Base-by-base conservation (phyloP, 495 filamentous ascomycete genomes). In the Entonaema liquescens region DNA sequence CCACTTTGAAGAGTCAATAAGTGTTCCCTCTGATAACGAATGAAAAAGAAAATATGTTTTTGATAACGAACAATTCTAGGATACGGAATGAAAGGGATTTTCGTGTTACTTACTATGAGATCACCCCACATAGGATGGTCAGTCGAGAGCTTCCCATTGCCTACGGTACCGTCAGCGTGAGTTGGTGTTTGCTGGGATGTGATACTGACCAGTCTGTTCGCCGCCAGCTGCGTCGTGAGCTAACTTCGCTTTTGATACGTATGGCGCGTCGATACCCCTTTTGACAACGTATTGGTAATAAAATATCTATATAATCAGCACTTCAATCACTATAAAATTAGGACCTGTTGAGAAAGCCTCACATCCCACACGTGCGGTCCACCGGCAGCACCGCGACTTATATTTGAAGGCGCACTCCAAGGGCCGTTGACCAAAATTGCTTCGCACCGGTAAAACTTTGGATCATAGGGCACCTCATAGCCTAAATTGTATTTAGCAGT, bases 381-480 rank as follows among this genome's bases (percentile, higher is more conserved):
- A n/a, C 38, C 8, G 1, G 38, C 38, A 40, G n/a, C 38, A 6
- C 38, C 38, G 5, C 38, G 38, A 40, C 38, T 40, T 2, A 17
- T 40, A 6, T 71, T 72, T 2, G 79, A 78, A 31, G 71, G 73
- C n/a, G 29, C 62, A 25, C 50, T 59, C 80, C 81, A 81, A 3
- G 77, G 79, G 1, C 79, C 76, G 55, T 76, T 75, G 35, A 81
- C 74, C 17, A 82, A 61, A 23, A 79, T 74, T 0, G 78, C 75
- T 59, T 82, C 79, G 59, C 80, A 83, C 5, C 77, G 73, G 36
- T 74, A 77, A 59, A 70, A 79, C 12, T 70, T 73, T 6, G 79
- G 73, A 57, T 79, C 76, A 49, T 79, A 81, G n/a, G 62, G 57
- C 8, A 81, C 78, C n/a, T 66, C 73, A 26, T 77, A 42, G 6